A percentile compares a stretch with the other conserved stretches of the same genome.
Conservation (phyloP, 2,329 filamentous ascomycete species). For the Colletotrichum sp. region DNA sequence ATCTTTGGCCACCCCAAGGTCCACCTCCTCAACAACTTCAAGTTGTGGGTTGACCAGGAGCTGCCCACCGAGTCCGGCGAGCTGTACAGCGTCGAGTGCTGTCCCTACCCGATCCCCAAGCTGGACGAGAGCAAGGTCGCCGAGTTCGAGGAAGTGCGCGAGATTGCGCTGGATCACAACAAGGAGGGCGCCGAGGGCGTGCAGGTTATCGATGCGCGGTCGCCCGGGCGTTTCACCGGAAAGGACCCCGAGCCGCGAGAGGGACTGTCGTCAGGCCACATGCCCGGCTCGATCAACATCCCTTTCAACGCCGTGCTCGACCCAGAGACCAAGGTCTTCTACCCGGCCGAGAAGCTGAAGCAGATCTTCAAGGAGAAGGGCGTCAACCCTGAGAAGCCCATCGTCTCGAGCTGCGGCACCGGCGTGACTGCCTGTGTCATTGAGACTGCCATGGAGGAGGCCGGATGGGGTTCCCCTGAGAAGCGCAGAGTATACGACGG, state of each 20-base stretch:
- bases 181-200: constrained; percentile 85
- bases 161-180: constrained; percentile 76
- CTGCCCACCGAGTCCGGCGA: constrained; percentile 83
- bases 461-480: constrained; percentile 72
- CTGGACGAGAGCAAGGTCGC: constrained; percentile 70
- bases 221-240: constrained; percentile 80
- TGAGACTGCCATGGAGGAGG: constrained; percentile 83
- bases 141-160: constrained; percentile 81
- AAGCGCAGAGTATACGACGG: constrained; percentile 88
- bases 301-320: constrained; percentile 84
- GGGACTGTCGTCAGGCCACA: constrained; percentile 87
- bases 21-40: constrained; percentile 95
- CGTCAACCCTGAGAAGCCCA: constrained; percentile 78
- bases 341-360: constrained; percentile 73
- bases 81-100: constrained; percentile 70
- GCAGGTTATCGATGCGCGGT: constrained; percentile 88
- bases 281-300: constrained; percentile 85
- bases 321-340: constrained; percentile 79
- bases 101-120: constrained; percentile 68
- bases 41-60: constrained; percentile 86
- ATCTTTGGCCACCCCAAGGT: constrained; percentile 90
- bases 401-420: constrained; percentile 89
- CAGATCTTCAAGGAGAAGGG: constrained; percentile 82
- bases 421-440: constrained; percentile 93
- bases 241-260: constrained; percentile 85